Base-by-base conservation (phyloP, 148 eudicot genomes). In the Chenopodium album region DNA sequence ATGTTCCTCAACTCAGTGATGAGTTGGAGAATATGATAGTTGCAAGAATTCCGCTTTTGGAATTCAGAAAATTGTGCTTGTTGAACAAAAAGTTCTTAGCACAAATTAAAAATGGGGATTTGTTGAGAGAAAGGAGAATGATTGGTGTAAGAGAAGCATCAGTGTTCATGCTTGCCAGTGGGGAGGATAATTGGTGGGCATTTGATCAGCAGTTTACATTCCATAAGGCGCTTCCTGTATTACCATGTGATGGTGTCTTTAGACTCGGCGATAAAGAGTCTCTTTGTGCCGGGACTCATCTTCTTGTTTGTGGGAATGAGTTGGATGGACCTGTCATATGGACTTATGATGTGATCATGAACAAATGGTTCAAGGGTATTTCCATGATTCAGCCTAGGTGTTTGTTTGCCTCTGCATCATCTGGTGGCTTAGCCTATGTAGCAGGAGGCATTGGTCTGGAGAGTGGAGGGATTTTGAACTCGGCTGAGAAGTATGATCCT, bases 381-480 rank as follows among this genome's bases (percentile, higher is more conserved):
- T 71, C 82, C 26, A 94, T 92, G 97, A 77, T 87, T 62, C 88
- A 84, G 62, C 91, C 94, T 3, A 86, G 98, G 82, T 91, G 94
- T 83, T 79, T 94, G 79, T 94, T 94, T 80, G 98, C 94, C 0
- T 94, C 98, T 14, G 97, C 92, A 1, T 88, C 94, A 0, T 83
- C 82, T 37, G 94, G 91, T 17, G 79, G 80, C 66, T 79, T 71
- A 56, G 98, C 97, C 1, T 91, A 69, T 60, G 88, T 92, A 32
- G 98, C 97, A 0, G 98, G 98, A 29, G 98, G 98, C 56, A 79
- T 79, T 47, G 86, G 82, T 4, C 52, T 68, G 10, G 83, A 68
- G 41, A 73, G 31, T 17, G 64, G 71, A 82, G 89, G 66, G 17
- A 22, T 85, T 56, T 82, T 85, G 2, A 78, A 76, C 78, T 63